Conservation (phyloP, 805 yeast genomes). For the Wickerhamiella cacticola region DNA sequence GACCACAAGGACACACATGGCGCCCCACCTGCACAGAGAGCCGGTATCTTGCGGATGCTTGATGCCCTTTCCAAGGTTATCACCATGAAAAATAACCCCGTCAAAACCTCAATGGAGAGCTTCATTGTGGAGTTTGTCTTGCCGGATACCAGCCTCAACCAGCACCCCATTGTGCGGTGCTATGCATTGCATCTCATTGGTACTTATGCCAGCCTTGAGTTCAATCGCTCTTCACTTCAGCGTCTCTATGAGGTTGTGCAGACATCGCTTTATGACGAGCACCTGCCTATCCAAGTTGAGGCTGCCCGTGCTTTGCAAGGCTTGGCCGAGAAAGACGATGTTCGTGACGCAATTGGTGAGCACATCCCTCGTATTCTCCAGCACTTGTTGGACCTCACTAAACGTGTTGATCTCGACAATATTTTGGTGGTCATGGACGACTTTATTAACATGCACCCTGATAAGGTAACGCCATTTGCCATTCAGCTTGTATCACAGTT, state of each 20-base stretch:
- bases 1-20: not conserved
- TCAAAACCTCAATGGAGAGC: constrained; percentile 50
- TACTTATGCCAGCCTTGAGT: constrained; percentile 50
- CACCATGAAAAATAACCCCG: constrained; percentile 44
- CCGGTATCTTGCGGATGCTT: constrained; percentile 51
- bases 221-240: constrained; percentile 55
- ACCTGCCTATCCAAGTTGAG: constrained; percentile 67
- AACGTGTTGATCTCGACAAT: constrained; percentile 75
- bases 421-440: constrained; percentile 89
- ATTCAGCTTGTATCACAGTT: constrained; percentile 44
- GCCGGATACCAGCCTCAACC: constrained; percentile 53
- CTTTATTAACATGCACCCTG: constrained; percentile 77
- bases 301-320: constrained; percentile 81
- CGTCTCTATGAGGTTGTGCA: constrained; percentile 33
- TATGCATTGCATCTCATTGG: constrained; percentile 37
- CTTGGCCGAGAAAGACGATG: constrained; percentile 49
- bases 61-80: constrained; percentile 55
- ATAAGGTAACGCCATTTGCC: constrained; percentile 85
- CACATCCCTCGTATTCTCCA: constrained; percentile 77
- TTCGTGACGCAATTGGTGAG: constrained; percentile 53
- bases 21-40: constrained; percentile 36
- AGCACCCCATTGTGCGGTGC: constrained; percentile 57
- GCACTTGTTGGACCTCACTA: constrained; percentile 56
- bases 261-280: constrained; percentile 36
- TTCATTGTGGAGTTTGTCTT: constrained; percentile 53